A percentile compares a stretch with the other conserved stretches of the same genome.
phyloP scores from a whole-genome alignment of 495 filamentous ascomycete genomes.

The Amorphotheca resinae region DNA sequence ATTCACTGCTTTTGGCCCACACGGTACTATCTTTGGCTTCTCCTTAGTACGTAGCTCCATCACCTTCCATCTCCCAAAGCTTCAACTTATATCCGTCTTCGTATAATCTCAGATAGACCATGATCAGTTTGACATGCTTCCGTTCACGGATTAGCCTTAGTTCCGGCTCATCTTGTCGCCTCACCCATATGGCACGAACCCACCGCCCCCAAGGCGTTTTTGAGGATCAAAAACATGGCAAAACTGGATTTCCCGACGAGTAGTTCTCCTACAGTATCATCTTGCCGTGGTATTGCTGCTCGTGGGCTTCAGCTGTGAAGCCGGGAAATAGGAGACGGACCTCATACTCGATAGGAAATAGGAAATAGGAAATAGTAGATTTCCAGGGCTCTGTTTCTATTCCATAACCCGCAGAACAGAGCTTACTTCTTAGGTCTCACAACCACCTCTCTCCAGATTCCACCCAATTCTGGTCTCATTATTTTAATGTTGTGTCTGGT shows the following conservation, averaged over 20 bases:
- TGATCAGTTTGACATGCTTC: conserved; percentile 5
- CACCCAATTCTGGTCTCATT: no score
- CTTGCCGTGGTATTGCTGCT: conserved; percentile 1
- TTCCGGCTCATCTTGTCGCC: neutral
- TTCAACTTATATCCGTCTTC: neutral
- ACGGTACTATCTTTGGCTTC: neutral
- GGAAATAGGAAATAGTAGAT: no score
- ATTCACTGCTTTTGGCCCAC: conserved; percentile 6
- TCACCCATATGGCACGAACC: neutral
- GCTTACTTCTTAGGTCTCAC: no score
- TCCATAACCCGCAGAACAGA: no score
- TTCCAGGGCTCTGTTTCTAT: no score
- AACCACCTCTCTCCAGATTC: no score
- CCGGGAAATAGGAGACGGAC: neutral
- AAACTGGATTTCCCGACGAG: neutral
- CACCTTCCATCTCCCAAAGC: conserved; percentile 7
- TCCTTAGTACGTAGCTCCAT: neutral
- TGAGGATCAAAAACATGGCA: conserved; percentile 1
- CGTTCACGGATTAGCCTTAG: conserved; percentile 1
- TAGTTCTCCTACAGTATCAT: conserved; percentile 1
- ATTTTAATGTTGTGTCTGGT: no score
- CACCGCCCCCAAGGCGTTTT: conserved; percentile 1
- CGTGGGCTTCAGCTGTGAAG: neutral
- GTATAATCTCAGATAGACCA: conserved; percentile 1
- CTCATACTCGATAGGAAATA: no score